Evolutionary conservation across 2,329 filamentous ascomycete genomes (phyloP).

Genomic region (Aspergillus phoenicis): DNA sequence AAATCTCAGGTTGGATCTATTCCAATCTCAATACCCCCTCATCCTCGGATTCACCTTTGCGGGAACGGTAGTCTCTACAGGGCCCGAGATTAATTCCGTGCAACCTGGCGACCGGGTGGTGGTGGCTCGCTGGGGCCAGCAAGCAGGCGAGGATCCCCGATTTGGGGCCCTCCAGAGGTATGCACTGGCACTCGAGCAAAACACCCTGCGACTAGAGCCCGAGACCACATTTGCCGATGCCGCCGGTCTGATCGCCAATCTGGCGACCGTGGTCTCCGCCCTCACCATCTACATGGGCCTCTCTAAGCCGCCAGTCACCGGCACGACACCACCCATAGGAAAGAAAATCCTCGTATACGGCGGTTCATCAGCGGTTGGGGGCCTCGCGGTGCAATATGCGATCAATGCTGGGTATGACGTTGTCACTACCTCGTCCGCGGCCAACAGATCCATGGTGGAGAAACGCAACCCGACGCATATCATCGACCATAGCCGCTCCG

Average conservation of each 20-base stretch:
- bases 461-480: conserved; percentile 7
- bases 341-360: conserved; percentile 19
- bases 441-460: conserved; percentile 9
- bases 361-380: conserved; percentile 10
- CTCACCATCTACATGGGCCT: conserved; percentile 21
- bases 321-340: not conserved
- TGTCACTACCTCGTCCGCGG: conserved; percentile 16
- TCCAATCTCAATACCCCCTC: conserved; percentile 11
- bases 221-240: conserved; percentile 15
- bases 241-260: conserved; percentile 20
- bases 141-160: conserved; percentile 10
- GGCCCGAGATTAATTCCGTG: conserved; percentile 14
- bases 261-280: conserved; percentile 20
- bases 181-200: conserved; percentile 14
- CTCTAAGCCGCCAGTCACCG: conserved; percentile 12
- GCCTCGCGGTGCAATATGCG: conserved; percentile 16
- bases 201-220: conserved; percentile 1
- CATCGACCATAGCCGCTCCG: conserved; percentile 16
- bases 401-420: conserved; percentile 16
- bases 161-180: conserved; percentile 27
- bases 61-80: conserved; percentile 19
- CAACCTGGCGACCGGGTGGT: conserved; percentile 21
- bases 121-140: conserved; percentile 11
- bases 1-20: not conserved
- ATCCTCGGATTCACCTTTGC: conserved; percentile 22